Evolutionary conservation across 1,284 basidiomycete species (phyloP).

Genomic region (Takashimella tepidaria): DNA sequence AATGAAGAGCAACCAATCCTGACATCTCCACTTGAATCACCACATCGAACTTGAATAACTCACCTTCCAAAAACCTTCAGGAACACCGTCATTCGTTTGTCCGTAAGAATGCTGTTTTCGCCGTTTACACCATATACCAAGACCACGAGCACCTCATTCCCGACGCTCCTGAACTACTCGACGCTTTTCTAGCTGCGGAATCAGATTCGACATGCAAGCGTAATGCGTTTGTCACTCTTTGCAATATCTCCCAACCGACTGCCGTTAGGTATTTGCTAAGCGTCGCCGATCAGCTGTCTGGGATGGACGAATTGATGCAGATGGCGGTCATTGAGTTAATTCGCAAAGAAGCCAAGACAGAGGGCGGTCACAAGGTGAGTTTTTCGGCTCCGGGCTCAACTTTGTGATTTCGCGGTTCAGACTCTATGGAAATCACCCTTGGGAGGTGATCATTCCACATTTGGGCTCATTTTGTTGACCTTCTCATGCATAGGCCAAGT

Average conservation of each 20-base stretch:
- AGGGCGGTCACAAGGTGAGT: constrained; percentile 70
- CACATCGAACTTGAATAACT: no score
- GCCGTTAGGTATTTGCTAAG: constrained; percentile 87
- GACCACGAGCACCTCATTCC: constrained; percentile 92
- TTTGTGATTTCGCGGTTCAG: no score
- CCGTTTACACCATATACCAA: constrained; percentile 89
- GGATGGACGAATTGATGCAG: constrained; percentile 90
- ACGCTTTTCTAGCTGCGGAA: constrained; percentile 96
- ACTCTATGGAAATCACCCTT: not conserved
- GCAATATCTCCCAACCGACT: constrained; percentile 79
- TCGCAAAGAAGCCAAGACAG: constrained; percentile 79
- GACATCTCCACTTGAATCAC: not conserved
- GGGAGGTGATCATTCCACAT: constrained; percentile 18
- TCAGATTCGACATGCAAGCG: constrained; percentile 95
- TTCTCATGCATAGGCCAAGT: constrained; percentile 68
- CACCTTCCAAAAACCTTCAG: no score
- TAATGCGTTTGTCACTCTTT: constrained; percentile 93
- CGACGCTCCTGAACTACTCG: constrained; percentile 93
- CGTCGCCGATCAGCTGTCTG: constrained; percentile 76
- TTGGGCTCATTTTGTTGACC: no score
- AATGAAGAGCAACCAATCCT: no score
- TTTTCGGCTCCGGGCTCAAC: no score
- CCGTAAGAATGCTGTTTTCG: constrained; percentile 97
- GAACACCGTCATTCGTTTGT: constrained; percentile 99
- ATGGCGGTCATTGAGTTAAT: constrained; percentile 96